Evolutionary conservation across 2,329 filamentous ascomycete species (phyloP), one percentile per base, ranked within the genome.

Genomic region (Aspergillus unguis): DNA sequence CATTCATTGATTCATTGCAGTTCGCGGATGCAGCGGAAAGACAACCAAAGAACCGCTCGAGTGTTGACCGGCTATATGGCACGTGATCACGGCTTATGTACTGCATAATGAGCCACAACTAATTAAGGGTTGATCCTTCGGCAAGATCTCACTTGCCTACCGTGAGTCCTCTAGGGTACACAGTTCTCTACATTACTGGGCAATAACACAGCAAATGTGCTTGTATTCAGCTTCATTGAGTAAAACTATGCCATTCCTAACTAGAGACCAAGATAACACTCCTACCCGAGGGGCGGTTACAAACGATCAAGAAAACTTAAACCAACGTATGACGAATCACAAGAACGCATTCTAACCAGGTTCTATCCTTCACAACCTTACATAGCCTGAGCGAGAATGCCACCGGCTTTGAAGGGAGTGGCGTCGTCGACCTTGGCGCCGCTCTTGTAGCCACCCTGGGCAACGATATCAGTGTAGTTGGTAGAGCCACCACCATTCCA

Each of bases 401-500:
- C 52, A 6, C 52, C 52, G 29, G 52, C 41, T 37, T 54, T 54
- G 47, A 54, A 54, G 7, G 38, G 36, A 17, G 25, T 48, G 23
- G 50, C 31, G 27, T 45, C 49, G 37, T 40, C 51, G 5, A 41
- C 33, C 42, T 41, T 29, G 8, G 44, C 35, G 40, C 40, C 44
- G 25, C 44, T 79, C 63, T 82, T 80, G 80, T 92, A 92, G 66
- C 83, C 79, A 67, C 90, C 88, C 64, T 84, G 79, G 64, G 84
- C 77, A 59, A 95, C 75, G 67, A 96, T 96, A 65, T 88, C 80
- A 56, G 83, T 82, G 84, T 89, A 96, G 87, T 99, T 96, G 78
- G 82, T 85, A 70, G 84, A 88, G 69, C 94, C 94, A 77, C 91
- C 95, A 71, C 95, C 94, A 84, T 99, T 99, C 92, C 92, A 99